Percentiles rank a stretch among this genome's conserved stretches.
phyloP scores from a whole-genome alignment of 78 protist genomes.

The Monocercomonoides exilis region DNA sequence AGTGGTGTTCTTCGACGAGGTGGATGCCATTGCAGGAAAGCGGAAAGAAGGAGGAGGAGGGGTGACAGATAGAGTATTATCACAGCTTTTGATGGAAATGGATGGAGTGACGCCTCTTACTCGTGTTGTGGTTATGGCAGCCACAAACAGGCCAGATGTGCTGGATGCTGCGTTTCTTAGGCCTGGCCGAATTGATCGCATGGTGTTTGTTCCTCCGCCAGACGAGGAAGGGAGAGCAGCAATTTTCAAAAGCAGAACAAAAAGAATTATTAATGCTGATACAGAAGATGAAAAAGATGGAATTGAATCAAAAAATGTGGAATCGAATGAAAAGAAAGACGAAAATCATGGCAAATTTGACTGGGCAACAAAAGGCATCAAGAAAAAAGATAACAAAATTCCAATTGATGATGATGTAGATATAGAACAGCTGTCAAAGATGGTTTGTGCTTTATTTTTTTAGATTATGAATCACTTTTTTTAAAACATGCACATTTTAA shows the following conservation, averaged over 20 bases:
- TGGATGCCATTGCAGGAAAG: conserved; percentile 70
- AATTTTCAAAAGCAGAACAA: not conserved
- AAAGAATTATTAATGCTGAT: not conserved
- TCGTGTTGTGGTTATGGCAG: conserved; percentile 74
- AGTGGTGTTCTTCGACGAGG: conserved; percentile 71
- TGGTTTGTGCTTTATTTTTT: not conserved
- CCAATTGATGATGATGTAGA: conserved; percentile 10
- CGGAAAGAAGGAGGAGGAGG: conserved; percentile 56
- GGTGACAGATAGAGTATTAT: conserved; percentile 1
- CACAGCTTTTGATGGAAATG: conserved; percentile 75
- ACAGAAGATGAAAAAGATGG: no score
- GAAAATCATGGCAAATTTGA: no score
- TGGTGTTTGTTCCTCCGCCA: conserved; percentile 67
- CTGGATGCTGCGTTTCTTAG: conserved; percentile 83
- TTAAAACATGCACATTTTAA: no score
- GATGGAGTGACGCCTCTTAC: conserved; percentile 71
- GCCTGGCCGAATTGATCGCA: conserved; percentile 82
- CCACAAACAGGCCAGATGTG: conserved; percentile 87
- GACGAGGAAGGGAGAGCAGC: conserved; percentile 38
- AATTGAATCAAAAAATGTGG: no score
- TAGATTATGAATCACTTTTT: not conserved
- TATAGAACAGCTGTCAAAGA: not conserved
- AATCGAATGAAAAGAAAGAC: no score
- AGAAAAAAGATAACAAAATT: not conserved
- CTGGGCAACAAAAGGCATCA: not conserved